Evolutionary conservation across 2,329 filamentous ascomycete species (phyloP), one percentile per base, ranked within the genome.

Genomic region (Acrocalymma vagum): DNA sequence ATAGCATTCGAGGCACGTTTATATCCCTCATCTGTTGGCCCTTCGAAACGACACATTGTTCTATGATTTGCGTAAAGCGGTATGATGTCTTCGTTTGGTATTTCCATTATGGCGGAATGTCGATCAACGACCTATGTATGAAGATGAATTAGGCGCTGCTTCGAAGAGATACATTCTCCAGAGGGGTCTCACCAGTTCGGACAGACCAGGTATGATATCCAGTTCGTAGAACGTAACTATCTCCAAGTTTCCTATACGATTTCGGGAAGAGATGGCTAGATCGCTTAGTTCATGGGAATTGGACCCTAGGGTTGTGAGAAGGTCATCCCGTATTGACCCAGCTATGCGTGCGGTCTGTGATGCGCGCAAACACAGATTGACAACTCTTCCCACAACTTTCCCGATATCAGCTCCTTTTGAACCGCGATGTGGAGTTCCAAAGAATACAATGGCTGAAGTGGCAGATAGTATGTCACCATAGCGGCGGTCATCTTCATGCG

Each of bases 31-130:
- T 50, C 31, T 23, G 9, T 45, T 38, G 32, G 6, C 17, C 43
- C 52, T 27, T 42, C 41, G 25, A 56, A 56, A 15, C 53, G 53
- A 29, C 55, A 58, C 45, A 58, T 58, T 14, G 7, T 49, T 30
- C 44, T 38, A 46, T 58, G 52, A 30, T 58, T 29, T 8, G 51
- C 53, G 18, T 33, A 34, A n/a, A 58, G 42, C 29, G 55, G 42
- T 25, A 54, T 53, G 29, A 51, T 36, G 1, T 50, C 20, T 29
- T 58, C 53, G 21, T 40, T 34, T 25, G 42, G 36, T 23, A 56
- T 48, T 13, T 38, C 53, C 39, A 58, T 50, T 29, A 56, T 51
- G 37, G 52, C 55, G 6, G 52, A 54, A 13, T 45, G 3, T 27
- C 33, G 29, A 32, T 56, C 55, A 29, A 58, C 55, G 13, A 58